Percentiles rank a stretch among this genome's conserved stretches.
Evolutionary conservation across 257 asterid species (phyloP).

Genomic region (Solanum phureja): DNA sequence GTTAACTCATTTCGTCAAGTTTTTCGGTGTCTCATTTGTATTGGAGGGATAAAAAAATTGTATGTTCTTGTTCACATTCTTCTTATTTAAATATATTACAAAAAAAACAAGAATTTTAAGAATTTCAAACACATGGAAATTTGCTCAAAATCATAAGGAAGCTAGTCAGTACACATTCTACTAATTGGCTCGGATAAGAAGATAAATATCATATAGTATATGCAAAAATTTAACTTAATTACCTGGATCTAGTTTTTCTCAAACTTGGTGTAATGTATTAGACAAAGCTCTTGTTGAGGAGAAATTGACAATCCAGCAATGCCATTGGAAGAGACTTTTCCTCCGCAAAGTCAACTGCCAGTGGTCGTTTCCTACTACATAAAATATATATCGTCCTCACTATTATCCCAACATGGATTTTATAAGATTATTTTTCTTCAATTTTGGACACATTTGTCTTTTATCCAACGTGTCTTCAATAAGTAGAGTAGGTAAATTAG

Average conservation of each 20-base stretch:
- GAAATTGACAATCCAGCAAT: too few species aligned
- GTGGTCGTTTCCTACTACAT: background rate
- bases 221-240: background rate
- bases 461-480: background rate
- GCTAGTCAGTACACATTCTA: background rate
- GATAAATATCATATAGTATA: background rate
- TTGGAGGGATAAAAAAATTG: too few species aligned
- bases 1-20: too few species aligned
- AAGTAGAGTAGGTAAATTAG: background rate
- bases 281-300: background rate
- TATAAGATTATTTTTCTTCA: background rate
- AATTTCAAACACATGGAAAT: background rate
- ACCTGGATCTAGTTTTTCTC: background rate
- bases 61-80: too few species aligned
- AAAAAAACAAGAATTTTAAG: background rate
- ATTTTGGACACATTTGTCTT: background rate
- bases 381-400: background rate
- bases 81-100: too few species aligned
- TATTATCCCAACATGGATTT: background rate
- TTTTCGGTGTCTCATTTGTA: too few species aligned
- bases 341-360: background rate
- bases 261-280: background rate
- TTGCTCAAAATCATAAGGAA: background rate
- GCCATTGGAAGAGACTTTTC: too few species aligned
- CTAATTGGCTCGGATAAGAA: background rate